phyloP scores from a whole-genome alignment of 345 rosid species.

The Hirschfeldia incana region DNA sequence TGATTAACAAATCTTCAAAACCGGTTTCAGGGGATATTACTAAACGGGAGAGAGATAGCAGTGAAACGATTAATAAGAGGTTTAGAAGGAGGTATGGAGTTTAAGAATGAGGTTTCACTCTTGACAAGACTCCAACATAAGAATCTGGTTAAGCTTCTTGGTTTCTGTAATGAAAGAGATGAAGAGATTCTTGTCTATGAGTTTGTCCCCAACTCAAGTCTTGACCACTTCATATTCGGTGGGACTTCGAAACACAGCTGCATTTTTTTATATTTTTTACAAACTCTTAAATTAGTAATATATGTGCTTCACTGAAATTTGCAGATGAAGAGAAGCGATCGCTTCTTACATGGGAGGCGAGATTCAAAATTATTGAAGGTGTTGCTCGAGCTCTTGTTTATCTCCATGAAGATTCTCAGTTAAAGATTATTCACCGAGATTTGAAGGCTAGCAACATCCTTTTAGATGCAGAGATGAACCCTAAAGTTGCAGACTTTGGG shows the following conservation, averaged over 20 bases:
- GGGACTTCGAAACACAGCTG: not conserved
- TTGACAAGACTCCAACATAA: constrained; percentile 57
- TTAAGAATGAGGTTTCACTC: constrained; percentile 48
- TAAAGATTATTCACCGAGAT: not conserved
- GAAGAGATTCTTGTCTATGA: constrained; percentile 56
- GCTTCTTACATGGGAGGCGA: not conserved
- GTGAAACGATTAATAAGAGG: constrained; percentile 42
- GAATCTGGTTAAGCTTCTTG: constrained; percentile 52
- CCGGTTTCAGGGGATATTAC: constrained; percentile 45
- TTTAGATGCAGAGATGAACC: not conserved
- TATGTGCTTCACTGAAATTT: too few relatives aligned
- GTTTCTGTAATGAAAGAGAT: constrained; percentile 43
- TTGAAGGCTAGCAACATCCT: not conserved
- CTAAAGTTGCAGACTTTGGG: not conserved
- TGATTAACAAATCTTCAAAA: not conserved
- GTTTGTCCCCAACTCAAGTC: constrained; percentile 47
- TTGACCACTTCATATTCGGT: constrained; percentile 50
- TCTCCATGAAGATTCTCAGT: not conserved
- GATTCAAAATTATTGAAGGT: not conserved
- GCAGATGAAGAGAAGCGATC: not conserved
- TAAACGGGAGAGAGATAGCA: constrained; percentile 42
- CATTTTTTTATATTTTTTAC: too few relatives aligned
- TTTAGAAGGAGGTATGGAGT: constrained; percentile 52
- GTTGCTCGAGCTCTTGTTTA: not conserved
- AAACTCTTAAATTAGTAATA: too few relatives aligned